Evolutionary conservation across 2,329 filamentous ascomycete genomes (phyloP), one percentile per base, ranked within the genome.

Genomic region (Pseudogymnoascus sp.): DNA sequence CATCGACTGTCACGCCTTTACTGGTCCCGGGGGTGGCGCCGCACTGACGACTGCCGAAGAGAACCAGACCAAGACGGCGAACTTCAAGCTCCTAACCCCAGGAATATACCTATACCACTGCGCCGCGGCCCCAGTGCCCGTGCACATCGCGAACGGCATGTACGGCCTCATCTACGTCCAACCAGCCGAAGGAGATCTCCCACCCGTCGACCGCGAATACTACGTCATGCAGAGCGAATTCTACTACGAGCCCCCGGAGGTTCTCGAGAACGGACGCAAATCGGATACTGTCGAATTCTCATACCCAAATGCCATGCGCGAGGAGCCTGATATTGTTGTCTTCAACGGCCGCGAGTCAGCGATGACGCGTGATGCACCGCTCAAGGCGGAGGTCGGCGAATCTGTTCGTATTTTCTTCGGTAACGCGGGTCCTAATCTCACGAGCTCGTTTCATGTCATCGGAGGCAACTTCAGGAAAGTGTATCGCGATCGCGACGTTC

Each of bases 151-250:
- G 14, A 75, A 75, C 61, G 73, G 73, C 38, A 75, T 75, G 73
- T 75, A 73, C 61, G 73, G 73, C 9, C 69, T 75, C 58, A 70
- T 75, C 55, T 74, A 74, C 65, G 73, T 75, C 12, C 72, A 74
- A 65, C 71, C 72, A 2, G 73, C 68, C 8, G 66, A 72, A 18
- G 66, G 67, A 6, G 67, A 67, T 18, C 68, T 75, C 0, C 71
- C 72, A 0, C 63, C 69, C 0, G 73, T 73, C 8, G 72, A 75
- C 45, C 63, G 65, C 14, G 73, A 75, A 61, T 75, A 74, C 65
- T 75, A 72, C 65, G 73, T 75, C 16, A 71, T 75, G 69, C 73
- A 75, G 64, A 75, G 72, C 64, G 73, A 75, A 62, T 73, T 74
- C 62, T 75, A 75, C 63, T 72, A 74, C 43, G 73, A 75, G 63